phyloP scores from a whole-genome alignment of 805 yeast species.

The Pichia thaimueangensis region DNA sequence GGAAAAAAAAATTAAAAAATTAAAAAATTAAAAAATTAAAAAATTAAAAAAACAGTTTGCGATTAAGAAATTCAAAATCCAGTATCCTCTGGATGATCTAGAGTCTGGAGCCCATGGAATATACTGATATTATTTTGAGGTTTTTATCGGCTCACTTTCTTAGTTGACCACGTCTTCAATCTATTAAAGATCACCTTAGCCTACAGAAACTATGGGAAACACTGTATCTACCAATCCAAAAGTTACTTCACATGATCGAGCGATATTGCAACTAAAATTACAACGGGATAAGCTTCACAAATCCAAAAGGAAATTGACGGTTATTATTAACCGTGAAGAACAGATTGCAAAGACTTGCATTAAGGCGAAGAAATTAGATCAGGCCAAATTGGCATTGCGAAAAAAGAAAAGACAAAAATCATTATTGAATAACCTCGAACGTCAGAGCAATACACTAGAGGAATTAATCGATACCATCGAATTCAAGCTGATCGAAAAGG shows the following conservation, averaged over 20 bases:
- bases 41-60: no score
- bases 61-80: no score
- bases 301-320: constrained; percentile 55
- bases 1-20: no score
- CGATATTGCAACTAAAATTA: constrained; percentile 76
- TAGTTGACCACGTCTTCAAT: no score
- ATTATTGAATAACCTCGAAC: constrained; percentile 61
- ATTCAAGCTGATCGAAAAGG: constrained; percentile 82
- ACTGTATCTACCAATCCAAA: constrained; percentile 33
- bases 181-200: no score
- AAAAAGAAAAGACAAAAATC: constrained; percentile 78
- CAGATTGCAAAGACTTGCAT: constrained; percentile 53
- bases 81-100: no score
- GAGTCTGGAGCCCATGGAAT: no score
- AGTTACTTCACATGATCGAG: constrained; percentile 79
- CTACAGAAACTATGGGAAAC: constrained; percentile 30
- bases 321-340: constrained; percentile 55
- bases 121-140: no score
- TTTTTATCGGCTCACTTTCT: no score
- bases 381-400: constrained; percentile 65
- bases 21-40: no score
- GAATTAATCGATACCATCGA: constrained; percentile 74
- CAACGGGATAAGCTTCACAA: constrained; percentile 82
- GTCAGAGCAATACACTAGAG: constrained; percentile 76
- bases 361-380: constrained; percentile 43